phyloP scores from a whole-genome alignment of 352 stramenopile species.

The Phytophthora citrophthora region DNA sequence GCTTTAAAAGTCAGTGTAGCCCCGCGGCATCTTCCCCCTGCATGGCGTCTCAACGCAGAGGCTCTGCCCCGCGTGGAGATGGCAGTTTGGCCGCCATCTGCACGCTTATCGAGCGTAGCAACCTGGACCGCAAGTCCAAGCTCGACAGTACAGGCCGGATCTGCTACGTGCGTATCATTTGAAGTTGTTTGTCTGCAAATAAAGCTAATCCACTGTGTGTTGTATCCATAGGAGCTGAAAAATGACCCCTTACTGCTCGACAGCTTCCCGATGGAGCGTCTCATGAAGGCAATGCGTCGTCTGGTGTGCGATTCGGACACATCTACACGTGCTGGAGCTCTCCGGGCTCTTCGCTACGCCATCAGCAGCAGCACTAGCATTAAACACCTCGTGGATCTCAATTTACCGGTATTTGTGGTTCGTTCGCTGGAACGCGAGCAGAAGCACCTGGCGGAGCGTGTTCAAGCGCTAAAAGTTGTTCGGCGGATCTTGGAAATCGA shows the following conservation, averaged over 20 bases:
- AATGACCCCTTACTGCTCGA: constrained; percentile 86
- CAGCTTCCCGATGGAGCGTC: constrained; percentile 76
- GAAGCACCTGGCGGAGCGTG: constrained; percentile 83
- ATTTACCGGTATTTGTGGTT: constrained; percentile 87
- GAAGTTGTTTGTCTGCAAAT: not conserved
- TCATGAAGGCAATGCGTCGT: constrained; percentile 82
- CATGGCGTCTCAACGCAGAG: constrained; percentile 47
- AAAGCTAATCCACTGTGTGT: not conserved
- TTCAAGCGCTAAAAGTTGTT: constrained; percentile 89
- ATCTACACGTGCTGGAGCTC: constrained; percentile 72
- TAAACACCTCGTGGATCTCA: constrained; percentile 64
- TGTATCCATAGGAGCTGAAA: constrained; percentile 71
- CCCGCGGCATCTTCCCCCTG: constrained; percentile 17
- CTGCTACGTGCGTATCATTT: constrained; percentile 62
- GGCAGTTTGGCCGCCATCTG: constrained; percentile 81
- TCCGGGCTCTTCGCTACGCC: constrained; percentile 84
- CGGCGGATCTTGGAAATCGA: constrained; percentile 89
- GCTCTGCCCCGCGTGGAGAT: constrained; percentile 45
- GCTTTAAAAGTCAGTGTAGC: constrained; percentile 4
- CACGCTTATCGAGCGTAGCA: constrained; percentile 83
- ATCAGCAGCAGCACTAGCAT: constrained; percentile 83
- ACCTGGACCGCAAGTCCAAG: constrained; percentile 88
- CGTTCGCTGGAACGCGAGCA: constrained; percentile 87
- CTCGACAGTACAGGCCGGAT: constrained; percentile 85
- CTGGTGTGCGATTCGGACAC: constrained; percentile 83